Percentiles rank a stretch among this genome's conserved stretches.
phyloP scores from a whole-genome alignment of 2,329 filamentous ascomycete species.

The Nothophaeocryptopus gaeumannii region DNA sequence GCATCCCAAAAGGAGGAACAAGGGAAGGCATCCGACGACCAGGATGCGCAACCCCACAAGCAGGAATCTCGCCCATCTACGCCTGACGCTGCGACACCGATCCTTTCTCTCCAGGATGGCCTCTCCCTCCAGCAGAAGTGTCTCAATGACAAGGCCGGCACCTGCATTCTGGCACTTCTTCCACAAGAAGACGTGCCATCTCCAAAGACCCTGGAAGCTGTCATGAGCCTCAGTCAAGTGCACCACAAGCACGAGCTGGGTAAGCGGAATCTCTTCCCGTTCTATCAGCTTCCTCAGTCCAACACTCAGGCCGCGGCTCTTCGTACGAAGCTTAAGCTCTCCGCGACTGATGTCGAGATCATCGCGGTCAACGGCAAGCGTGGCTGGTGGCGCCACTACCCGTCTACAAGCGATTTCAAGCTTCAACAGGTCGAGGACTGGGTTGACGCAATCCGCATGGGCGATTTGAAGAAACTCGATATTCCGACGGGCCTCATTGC shows the following conservation, averaged over 20 bases:
- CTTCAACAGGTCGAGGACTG: constrained; percentile 68
- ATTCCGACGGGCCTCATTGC: constrained; percentile 53
- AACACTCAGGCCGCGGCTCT: constrained; percentile 59
- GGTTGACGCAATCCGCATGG: constrained; percentile 88
- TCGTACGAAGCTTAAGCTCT: constrained; percentile 61
- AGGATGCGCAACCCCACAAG: constrained; percentile 49
- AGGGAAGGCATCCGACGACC: constrained; percentile 50
- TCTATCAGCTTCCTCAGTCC: constrained; percentile 68
- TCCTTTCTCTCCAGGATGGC: constrained; percentile 63
- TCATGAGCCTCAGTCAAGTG: constrained; percentile 67
- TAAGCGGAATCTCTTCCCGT: constrained; percentile 72
- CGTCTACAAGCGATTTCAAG: constrained; percentile 55
- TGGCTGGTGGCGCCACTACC: constrained; percentile 78
- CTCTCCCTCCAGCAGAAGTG: constrained; percentile 68
- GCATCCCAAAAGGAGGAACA: constrained; percentile 52
- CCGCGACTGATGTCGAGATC: constrained; percentile 60
- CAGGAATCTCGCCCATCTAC: constrained; percentile 51
- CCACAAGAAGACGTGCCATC: constrained; percentile 48
- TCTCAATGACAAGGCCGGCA: constrained; percentile 70
- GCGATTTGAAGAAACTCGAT: constrained; percentile 76
- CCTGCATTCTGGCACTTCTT: constrained; percentile 76
- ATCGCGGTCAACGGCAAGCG: constrained; percentile 82
- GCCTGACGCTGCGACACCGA: constrained; percentile 53
- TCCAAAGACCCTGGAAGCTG: constrained; percentile 32
- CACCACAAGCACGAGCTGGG: constrained; percentile 69